phyloP scores from a whole-genome alignment of 2,329 filamentous ascomycete species.

The Pseudocercospora pini-densiflorae region DNA sequence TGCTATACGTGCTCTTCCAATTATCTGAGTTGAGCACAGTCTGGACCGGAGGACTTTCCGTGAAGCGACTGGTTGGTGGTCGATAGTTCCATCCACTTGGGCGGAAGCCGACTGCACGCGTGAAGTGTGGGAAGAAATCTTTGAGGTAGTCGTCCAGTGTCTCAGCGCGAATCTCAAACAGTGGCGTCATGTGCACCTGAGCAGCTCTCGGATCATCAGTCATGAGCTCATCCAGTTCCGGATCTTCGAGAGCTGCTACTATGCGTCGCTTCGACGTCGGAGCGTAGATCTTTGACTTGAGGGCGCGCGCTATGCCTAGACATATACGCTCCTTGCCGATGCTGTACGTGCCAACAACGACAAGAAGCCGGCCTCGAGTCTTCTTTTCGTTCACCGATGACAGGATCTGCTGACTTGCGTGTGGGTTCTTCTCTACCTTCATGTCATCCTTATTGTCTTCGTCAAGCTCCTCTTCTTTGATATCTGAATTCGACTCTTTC shows the following conservation, averaged over 20 bases:
- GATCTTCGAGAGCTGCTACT: conserved; percentile 81
- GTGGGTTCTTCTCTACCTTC: conserved; percentile 38
- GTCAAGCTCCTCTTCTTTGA: conserved; percentile 45
- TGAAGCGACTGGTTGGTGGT: conserved; percentile 67
- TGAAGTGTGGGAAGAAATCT: conserved; percentile 79
- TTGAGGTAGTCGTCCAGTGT: conserved; percentile 89
- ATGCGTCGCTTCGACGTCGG: conserved; percentile 82
- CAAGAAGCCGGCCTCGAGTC: conserved; percentile 71
- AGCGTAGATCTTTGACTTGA: conserved; percentile 88
- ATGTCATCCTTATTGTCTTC: conserved; percentile 42
- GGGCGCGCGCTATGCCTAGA: conserved; percentile 83
- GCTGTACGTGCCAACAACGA: conserved; percentile 95
- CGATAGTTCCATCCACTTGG: conserved; percentile 95
- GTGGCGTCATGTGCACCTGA: conserved; percentile 96
- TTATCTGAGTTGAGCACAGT: conserved; percentile 68
- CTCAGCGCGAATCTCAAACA: conserved; percentile 91
- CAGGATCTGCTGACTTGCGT: conserved; percentile 37
- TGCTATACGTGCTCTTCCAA: conserved; percentile 77
- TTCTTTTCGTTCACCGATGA: conserved; percentile 39
- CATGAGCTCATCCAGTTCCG: conserved; percentile 76
- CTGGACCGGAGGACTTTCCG: conserved; percentile 65
- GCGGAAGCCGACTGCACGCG: conserved; percentile 84
- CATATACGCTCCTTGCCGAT: conserved; percentile 98
- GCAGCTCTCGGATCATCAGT: conserved; percentile 81
- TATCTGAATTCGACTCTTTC: conserved; percentile 45